Percentiles rank a stretch among this genome's conserved stretches.
Conservation (phyloP, 257 asterid species). For the Misopates orontium region DNA sequence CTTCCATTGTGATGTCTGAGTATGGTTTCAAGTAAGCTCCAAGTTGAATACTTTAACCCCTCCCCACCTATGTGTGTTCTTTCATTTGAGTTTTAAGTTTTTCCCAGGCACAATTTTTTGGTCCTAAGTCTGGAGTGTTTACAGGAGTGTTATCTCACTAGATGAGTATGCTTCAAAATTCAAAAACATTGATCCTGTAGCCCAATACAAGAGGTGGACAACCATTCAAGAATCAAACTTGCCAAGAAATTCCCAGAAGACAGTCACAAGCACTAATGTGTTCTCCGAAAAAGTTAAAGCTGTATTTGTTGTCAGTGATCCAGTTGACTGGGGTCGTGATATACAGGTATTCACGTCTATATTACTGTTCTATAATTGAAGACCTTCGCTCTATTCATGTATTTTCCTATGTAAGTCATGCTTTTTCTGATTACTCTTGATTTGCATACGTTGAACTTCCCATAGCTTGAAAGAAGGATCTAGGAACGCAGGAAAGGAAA, state of each 20-base stretch:
- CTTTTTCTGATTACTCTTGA: too few species aligned
- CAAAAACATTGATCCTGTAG: conserved; percentile 59
- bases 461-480: not conserved
- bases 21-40: conserved; percentile 59
- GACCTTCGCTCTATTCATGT: too few species aligned
- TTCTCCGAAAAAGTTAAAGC: conserved; percentile 45
- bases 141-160: conserved; percentile 58
- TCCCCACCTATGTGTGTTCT: not conserved
- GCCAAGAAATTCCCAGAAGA: conserved; percentile 25
- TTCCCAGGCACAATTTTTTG: conserved; percentile 7
- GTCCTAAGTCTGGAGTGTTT: conserved; percentile 22
- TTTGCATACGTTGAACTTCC: not conserved
- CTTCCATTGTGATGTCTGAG: conserved; percentile 62
- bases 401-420: too few species aligned
- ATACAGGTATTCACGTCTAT: conserved; percentile 43
- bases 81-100: not conserved
- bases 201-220: conserved; percentile 61
- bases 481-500: not conserved
- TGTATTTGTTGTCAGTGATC: conserved; percentile 61
- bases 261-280: conserved; percentile 24
- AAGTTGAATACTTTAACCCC: not conserved
- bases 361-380: too few species aligned
- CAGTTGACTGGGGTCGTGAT: conserved; percentile 76
- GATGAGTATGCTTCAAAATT: conserved; percentile 56
- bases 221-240: conserved; percentile 29